A percentile compares a stretch with the other conserved stretches of the same genome.
Conservation (phyloP, 805 yeast genomes). For the Lipomyces spencermartinsiae region DNA sequence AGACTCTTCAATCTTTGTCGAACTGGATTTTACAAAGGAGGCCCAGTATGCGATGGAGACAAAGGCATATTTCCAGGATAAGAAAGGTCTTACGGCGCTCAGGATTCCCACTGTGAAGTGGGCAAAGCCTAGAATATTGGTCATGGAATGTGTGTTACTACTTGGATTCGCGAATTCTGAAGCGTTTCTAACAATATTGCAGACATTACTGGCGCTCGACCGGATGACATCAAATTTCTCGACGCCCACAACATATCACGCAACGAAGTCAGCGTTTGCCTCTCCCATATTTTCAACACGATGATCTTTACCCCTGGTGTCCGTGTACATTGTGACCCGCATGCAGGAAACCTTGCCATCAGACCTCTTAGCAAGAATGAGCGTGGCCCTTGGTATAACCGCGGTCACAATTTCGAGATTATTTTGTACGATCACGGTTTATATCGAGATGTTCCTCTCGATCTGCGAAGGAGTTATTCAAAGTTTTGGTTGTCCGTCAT, state of each 20-base stretch:
- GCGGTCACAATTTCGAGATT: slow-evolving; percentile 83
- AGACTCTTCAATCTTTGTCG: slow-evolving; percentile 85
- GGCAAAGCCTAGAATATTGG: slow-evolving; percentile 72
- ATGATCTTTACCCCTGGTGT: slow-evolving; percentile 96
- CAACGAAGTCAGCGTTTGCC: slow-evolving; percentile 79
- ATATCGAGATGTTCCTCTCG: slow-evolving; percentile 80
- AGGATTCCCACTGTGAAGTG: slow-evolving; percentile 74
- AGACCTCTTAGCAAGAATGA: slow-evolving; percentile 49
- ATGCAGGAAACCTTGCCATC: slow-evolving; percentile 94
- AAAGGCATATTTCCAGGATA: slow-evolving; percentile 65
- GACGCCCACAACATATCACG: slow-evolving; percentile 69
- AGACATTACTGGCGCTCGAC: slow-evolving; percentile 77
- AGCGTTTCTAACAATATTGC: slow-evolving; percentile 49
- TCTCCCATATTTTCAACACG: slow-evolving; percentile 87
- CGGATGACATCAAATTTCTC: slow-evolving; percentile 75
- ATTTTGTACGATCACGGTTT: slow-evolving; percentile 93
- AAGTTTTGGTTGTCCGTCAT: slow-evolving; percentile 90
- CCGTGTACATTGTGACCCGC: slow-evolving; percentile 97
- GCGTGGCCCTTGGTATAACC: slow-evolving; percentile 40
- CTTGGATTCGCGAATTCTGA: neutral
- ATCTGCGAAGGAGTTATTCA: slow-evolving; percentile 81
- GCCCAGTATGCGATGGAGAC: slow-evolving; percentile 82
- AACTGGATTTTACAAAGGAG: slow-evolving; percentile 85
- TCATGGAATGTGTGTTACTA: slow-evolving; percentile 57
- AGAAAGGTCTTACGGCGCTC: slow-evolving; percentile 67